Conservation (phyloP, 768 basidiomycete genomes). For the Pleurotus pulmonarius region DNA sequence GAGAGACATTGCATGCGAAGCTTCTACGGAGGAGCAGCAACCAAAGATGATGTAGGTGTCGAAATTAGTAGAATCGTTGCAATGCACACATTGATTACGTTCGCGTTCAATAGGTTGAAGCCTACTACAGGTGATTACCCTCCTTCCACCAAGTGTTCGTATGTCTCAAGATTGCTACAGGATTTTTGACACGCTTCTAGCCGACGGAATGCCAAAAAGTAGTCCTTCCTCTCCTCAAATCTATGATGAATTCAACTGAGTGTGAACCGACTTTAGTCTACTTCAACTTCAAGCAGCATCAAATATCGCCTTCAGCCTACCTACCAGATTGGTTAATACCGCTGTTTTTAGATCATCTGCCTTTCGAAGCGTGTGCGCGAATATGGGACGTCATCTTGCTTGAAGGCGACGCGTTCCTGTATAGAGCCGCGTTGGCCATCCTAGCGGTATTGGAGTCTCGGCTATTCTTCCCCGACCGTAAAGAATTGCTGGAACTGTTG, state of each 20-base stretch:
- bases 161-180: constrained; percentile 31
- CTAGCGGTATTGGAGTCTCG: constrained; percentile 81
- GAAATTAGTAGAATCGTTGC: background rate
- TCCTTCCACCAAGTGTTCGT: constrained; percentile 1
- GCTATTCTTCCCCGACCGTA: constrained; percentile 83
- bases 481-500: constrained; percentile 75
- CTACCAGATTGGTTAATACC: constrained; percentile 79
- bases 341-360: constrained; percentile 81
- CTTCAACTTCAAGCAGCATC: constrained; percentile 93
- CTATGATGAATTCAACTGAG: constrained; percentile 3
- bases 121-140: constrained; percentile 72
- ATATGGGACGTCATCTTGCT: constrained; percentile 86
- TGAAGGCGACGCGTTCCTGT: constrained; percentile 89
- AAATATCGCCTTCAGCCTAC: constrained; percentile 83
- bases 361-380: constrained; percentile 85
- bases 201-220: constrained; percentile 95
- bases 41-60: constrained; percentile 74
- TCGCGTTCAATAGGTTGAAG: constrained; percentile 62
- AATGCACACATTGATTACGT: constrained; percentile 17
- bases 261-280: constrained; percentile 52
- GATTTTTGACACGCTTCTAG: constrained; percentile 89
- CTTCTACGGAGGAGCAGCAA: constrained; percentile 70
- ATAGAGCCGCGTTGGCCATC: constrained; percentile 79
- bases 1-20: constrained; percentile 82
- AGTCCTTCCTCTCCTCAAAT: constrained; percentile 16